Conservation (phyloP, 768 basidiomycete species). For the Pleurotus platypus region DNA sequence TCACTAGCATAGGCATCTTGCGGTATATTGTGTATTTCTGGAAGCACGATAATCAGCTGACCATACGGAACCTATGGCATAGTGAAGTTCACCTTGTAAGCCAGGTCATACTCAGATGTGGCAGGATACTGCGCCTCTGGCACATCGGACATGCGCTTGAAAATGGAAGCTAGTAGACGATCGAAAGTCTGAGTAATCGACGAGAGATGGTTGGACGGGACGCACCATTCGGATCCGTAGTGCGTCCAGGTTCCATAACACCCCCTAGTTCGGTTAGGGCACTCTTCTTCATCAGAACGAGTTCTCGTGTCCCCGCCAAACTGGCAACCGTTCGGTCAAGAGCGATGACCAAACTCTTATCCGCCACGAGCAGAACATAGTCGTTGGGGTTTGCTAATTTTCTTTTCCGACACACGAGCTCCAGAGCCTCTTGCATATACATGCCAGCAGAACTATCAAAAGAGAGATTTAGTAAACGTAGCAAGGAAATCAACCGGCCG, state of each 20-base stretch:
- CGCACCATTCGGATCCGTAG: slow-evolving; percentile 90
- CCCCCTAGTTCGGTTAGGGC: slow-evolving; percentile 73
- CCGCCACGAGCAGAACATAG: slow-evolving; percentile 75
- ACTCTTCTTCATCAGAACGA: slow-evolving; percentile 75
- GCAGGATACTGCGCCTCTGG: slow-evolving; percentile 54
- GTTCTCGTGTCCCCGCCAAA: slow-evolving; percentile 81
- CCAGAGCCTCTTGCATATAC: slow-evolving; percentile 96
- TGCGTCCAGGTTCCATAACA: slow-evolving; percentile 59
- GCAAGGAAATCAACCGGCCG: not conserved
- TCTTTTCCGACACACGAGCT: slow-evolving; percentile 72
- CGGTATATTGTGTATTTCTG: slow-evolving; percentile 91
- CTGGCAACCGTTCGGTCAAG: slow-evolving; percentile 94
- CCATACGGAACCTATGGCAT: not conserved
- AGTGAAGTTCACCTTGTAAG: slow-evolving; percentile 67
- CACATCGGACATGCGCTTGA: slow-evolving; percentile 83
- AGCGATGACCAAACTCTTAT: slow-evolving; percentile 76
- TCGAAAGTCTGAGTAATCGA: no score
- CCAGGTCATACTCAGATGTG: slow-evolving; percentile 72
- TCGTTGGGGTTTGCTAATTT: slow-evolving; percentile 68
- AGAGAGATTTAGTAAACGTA: not conserved
- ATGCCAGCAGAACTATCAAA: slow-evolving; percentile 75
- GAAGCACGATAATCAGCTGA: not conserved
- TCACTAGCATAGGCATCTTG: slow-evolving; percentile 91
- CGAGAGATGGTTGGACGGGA: not conserved
- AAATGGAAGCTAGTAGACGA: slow-evolving; percentile 72